A percentile compares a stretch with the other conserved stretches of the same genome.
phyloP scores from a whole-genome alignment of 2,329 filamentous ascomycete species.

The Cercospora sp. region DNA sequence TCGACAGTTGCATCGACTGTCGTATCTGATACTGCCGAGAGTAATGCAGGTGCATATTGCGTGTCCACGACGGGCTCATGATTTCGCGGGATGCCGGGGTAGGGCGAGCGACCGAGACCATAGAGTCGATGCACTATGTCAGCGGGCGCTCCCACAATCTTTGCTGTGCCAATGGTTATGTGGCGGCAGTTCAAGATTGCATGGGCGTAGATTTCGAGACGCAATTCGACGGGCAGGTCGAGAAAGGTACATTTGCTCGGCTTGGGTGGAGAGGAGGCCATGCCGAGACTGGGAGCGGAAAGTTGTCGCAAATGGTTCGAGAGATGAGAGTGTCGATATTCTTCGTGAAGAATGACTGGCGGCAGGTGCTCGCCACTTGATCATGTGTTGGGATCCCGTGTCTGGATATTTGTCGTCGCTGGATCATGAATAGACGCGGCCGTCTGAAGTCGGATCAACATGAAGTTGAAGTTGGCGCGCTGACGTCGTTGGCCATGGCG shows the following conservation, averaged over 20 bases:
- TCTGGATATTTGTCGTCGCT: too few relatives aligned
- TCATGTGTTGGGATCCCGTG: not conserved
- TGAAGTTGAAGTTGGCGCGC: not conserved
- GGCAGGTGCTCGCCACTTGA: not conserved
- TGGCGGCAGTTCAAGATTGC: conserved; percentile 40
- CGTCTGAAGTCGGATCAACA: not conserved
- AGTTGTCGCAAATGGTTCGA: not conserved
- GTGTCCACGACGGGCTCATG: conserved; percentile 40
- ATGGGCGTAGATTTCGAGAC: conserved; percentile 46
- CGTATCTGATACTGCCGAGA: conserved; percentile 36
- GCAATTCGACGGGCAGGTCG: conserved; percentile 41
- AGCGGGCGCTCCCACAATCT: conserved; percentile 36
- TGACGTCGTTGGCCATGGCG: not conserved
- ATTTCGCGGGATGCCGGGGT: conserved; percentile 42
- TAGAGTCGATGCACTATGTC: conserved; percentile 37
- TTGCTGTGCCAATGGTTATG: conserved; percentile 44
- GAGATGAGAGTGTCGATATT: not conserved
- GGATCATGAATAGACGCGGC: too few relatives aligned
- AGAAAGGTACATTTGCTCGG: not conserved
- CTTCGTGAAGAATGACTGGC: not conserved
- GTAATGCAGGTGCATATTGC: conserved; percentile 38
- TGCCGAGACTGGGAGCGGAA: not conserved
- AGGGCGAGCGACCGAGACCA: conserved; percentile 27
- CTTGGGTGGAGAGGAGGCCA: not conserved
- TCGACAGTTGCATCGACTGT: conserved; percentile 22